phyloP scores from a whole-genome alignment of 768 basidiomycete species.

The Lactifluus rugatus region DNA sequence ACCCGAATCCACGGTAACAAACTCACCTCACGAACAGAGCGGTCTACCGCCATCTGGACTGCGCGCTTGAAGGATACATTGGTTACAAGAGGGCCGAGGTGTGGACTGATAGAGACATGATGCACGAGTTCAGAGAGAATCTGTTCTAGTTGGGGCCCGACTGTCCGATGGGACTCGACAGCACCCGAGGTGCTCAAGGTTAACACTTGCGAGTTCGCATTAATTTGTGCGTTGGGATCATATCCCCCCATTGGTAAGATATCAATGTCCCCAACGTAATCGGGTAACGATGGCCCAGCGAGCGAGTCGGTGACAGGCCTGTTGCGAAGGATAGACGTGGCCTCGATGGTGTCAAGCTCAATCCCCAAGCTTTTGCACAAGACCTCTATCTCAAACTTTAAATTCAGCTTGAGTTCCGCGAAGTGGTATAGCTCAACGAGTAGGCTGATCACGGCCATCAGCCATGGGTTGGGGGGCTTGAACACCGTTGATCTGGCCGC shows the following conservation, averaged over 20 bases:
- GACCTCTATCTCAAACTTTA: slow-evolving; percentile 98
- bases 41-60: slow-evolving; percentile 83
- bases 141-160: slow-evolving; percentile 72
- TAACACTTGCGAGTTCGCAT: slow-evolving; percentile 51
- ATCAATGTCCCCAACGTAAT: slow-evolving; percentile 75
- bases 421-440: slow-evolving; percentile 95
- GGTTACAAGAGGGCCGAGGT: slow-evolving; percentile 60
- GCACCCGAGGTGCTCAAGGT: slow-evolving; percentile 50
- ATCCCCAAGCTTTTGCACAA: slow-evolving; percentile 88
- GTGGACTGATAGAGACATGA: slow-evolving; percentile 68
- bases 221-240: slow-evolving; percentile 39
- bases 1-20: not conserved
- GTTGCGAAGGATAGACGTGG: slow-evolving; percentile 71
- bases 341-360: slow-evolving; percentile 76
- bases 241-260: slow-evolving; percentile 68
- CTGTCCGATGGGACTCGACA: slow-evolving; percentile 54
- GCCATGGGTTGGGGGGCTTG: slow-evolving; percentile 95
- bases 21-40: slow-evolving; percentile 85
- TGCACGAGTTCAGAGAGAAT: slow-evolving; percentile 63
- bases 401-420: slow-evolving; percentile 89
- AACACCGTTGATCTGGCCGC: slow-evolving; percentile 87
- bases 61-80: slow-evolving; percentile 86
- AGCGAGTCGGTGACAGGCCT: slow-evolving; percentile 54
- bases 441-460: slow-evolving; percentile 89
- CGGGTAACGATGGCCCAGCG: slow-evolving; percentile 56